A percentile compares a stretch with the other conserved stretches of the same genome.
phyloP scores from a whole-genome alignment of 2,329 filamentous ascomycete genomes.

The Alternaria rosae region DNA sequence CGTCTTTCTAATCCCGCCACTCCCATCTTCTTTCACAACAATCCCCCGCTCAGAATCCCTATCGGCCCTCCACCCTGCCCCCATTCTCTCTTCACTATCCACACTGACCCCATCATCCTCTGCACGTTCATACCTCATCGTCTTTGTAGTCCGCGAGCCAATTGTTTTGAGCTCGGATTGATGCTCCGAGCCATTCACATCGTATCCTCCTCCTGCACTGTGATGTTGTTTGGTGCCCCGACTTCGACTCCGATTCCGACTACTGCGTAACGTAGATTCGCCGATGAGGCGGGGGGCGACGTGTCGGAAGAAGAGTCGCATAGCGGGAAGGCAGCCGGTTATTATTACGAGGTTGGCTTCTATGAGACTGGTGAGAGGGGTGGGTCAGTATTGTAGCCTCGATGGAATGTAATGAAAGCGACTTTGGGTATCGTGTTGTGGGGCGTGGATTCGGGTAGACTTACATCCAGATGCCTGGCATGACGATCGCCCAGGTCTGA shows the following conservation, averaged over 20 bases:
- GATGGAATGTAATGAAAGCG: too few species aligned
- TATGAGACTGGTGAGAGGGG: constrained; percentile 37
- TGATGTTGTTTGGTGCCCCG: background rate
- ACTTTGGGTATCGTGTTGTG: too few species aligned
- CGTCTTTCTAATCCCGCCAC: background rate
- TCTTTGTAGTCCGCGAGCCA: constrained; percentile 3
- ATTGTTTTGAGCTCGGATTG: constrained; percentile 16
- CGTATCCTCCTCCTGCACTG: background rate
- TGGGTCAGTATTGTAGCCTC: background rate
- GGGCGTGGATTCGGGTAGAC: too few species aligned
- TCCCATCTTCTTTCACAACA: background rate
- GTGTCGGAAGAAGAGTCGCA: constrained; percentile 52
- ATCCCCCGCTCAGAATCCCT: background rate
- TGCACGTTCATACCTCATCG: constrained; percentile 8
- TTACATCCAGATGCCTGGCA: constrained; percentile 22
- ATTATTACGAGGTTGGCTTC: constrained; percentile 54
- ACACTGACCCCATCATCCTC: constrained; percentile 16
- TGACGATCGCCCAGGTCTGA: constrained; percentile 23
- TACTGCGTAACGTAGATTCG: constrained; percentile 15
- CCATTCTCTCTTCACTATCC: constrained; percentile 16
- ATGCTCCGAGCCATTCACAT: background rate
- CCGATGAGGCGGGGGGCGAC: constrained; percentile 38
- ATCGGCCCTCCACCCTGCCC: background rate
- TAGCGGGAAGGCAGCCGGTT: constrained; percentile 52
- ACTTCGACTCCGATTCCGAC: constrained; percentile 8